Conservation (phyloP, 306 rosid species). For the Corylus heterophylla region DNA sequence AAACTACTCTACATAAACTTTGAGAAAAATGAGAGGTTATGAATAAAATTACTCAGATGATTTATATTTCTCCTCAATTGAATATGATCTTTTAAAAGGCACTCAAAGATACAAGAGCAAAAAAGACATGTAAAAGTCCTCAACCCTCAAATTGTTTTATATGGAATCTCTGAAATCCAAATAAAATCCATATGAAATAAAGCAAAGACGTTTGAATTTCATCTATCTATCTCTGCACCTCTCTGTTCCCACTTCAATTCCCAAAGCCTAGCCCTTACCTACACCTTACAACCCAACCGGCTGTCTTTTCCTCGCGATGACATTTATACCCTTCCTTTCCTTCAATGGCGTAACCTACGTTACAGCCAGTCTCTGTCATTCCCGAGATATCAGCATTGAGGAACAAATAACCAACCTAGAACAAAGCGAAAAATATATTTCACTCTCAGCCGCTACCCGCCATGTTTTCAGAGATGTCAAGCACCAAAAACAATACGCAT, state of each 20-base stretch:
- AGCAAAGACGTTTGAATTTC: constrained; percentile 41
- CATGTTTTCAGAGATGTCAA: constrained; percentile 89
- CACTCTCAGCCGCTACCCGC: constrained; percentile 58
- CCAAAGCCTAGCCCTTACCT: constrained; percentile 84
- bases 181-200: too few relatives aligned
- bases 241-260: constrained; percentile 76
- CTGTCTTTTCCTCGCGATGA: constrained; percentile 42
- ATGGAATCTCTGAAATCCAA: too few relatives aligned
- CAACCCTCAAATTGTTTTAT: too few relatives aligned
- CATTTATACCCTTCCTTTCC: constrained; percentile 42
- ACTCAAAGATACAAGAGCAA: too few relatives aligned
- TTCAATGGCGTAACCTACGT: constrained; percentile 43
- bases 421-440: constrained; percentile 14
- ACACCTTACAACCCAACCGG: constrained; percentile 75
- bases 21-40: too few relatives aligned
- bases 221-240: constrained; percentile 37
- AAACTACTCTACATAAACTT: too few relatives aligned
- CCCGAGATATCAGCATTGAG: constrained; percentile 58
- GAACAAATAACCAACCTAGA: constrained; percentile 39
- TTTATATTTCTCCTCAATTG: background rate
- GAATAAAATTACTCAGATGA: background rate
- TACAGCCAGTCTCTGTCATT: constrained; percentile 50
- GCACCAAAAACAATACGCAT: constrained; percentile 97
- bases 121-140: too few relatives aligned
- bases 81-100: too few relatives aligned